Evolutionary conservation across 2,329 filamentous ascomycete species (phyloP).

Genomic region (Epichloe hybrida): DNA sequence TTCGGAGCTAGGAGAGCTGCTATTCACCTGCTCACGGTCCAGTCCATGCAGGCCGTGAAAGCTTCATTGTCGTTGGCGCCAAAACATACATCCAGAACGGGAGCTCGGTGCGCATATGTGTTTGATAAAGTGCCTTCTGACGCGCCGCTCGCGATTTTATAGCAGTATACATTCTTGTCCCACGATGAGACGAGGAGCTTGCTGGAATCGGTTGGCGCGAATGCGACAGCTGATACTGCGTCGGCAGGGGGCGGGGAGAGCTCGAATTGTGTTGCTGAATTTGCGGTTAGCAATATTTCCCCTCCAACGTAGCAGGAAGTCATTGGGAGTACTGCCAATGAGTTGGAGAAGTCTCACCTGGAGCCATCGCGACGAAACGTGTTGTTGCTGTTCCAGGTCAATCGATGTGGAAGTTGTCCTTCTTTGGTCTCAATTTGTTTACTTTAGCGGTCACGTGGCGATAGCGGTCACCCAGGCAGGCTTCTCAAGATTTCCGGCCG

Average conservation of each 20-base stretch:
- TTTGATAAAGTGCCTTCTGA: slow-evolving; percentile 46
- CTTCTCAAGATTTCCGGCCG: background rate
- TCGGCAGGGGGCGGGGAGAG: slow-evolving; percentile 72
- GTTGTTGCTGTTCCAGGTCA: background rate
- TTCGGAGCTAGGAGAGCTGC: background rate
- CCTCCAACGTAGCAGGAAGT: background rate
- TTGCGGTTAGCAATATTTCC: background rate
- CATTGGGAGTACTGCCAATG: background rate
- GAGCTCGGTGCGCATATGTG: slow-evolving; percentile 68
- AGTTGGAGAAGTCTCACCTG: slow-evolving; percentile 19
- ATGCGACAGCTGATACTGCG: slow-evolving; percentile 74
- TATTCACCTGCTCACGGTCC: slow-evolving; percentile 59
- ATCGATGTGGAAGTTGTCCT: background rate
- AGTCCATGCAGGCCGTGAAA: slow-evolving; percentile 77
- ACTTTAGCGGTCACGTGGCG: slow-evolving; percentile 25
- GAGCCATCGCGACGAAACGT: slow-evolving; percentile 22
- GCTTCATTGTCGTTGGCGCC: slow-evolving; percentile 70
- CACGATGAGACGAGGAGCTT: slow-evolving; percentile 85
- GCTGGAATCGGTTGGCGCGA: slow-evolving; percentile 62
- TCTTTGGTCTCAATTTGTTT: slow-evolving; percentile 18
- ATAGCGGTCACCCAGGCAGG: slow-evolving; percentile 7
- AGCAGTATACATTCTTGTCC: slow-evolving; percentile 85
- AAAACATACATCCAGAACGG: slow-evolving; percentile 85
- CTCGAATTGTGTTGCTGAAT: slow-evolving; percentile 62
- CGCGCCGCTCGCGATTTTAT: slow-evolving; percentile 52